These are phyloP conservation scores for Pseudozyma thailandica DNA, from an alignment of 1,284 basidiomycete genomes.

Conservation along the genomic window DNA sequence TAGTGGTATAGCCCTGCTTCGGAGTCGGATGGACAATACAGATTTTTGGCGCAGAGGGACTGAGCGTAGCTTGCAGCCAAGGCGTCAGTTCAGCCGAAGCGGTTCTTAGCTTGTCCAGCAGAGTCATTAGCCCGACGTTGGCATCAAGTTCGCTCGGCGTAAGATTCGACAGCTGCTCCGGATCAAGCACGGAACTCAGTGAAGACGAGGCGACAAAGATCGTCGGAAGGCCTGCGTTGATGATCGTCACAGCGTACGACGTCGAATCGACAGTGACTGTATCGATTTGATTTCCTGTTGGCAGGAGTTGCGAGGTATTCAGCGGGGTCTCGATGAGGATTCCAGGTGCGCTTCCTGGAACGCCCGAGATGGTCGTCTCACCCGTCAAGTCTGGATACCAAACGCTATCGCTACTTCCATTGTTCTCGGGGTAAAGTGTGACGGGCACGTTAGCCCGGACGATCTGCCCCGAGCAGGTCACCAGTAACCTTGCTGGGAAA, in stretches of 20 bases:
- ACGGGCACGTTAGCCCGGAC: constrained; percentile 56
- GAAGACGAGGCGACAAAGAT: constrained; percentile 58
- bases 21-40: constrained; percentile 59
- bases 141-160: constrained; percentile 51
- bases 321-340: constrained; percentile 61
- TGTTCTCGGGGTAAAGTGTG: background rate
- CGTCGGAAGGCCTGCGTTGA: constrained; percentile 62
- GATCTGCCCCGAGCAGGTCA: constrained; percentile 54
- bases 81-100: constrained; percentile 40
- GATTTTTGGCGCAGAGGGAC: constrained; percentile 63
- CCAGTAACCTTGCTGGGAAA: constrained; percentile 48
- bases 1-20: constrained; percentile 41
- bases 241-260: constrained; percentile 45
- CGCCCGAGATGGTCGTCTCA: constrained; percentile 59
- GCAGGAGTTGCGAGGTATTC: constrained; percentile 26
- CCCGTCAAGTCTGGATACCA: constrained; percentile 49
- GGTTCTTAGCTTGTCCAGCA: constrained; percentile 51
- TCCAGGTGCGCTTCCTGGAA: constrained; percentile 58
- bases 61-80: constrained; percentile 26
- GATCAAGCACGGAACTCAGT: constrained; percentile 27
- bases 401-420: background rate
- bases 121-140: constrained; percentile 36
- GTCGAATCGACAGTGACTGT: constrained; percentile 14
- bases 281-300: constrained; percentile 54
- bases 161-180: background rate